A percentile compares a stretch with the other conserved stretches of the same genome.
These are phyloP conservation scores for Fagopyrum tataricum DNA, from an alignment of 148 eudicot species.

Conservation along the genomic window DNA sequence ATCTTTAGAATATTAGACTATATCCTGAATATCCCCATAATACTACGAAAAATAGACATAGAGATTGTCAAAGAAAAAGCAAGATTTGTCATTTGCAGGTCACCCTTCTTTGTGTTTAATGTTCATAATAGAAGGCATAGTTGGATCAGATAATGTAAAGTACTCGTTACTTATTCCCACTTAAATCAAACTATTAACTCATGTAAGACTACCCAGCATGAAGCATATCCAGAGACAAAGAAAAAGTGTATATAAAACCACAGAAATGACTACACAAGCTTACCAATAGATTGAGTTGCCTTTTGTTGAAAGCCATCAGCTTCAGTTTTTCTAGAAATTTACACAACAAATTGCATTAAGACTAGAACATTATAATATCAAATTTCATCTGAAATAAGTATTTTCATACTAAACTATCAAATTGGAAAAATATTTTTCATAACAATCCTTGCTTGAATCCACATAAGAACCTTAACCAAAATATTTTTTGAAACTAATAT, in stretches of 20 bases:
- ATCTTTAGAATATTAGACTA: neutral
- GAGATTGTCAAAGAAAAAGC: neutral
- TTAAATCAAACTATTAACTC: neutral
- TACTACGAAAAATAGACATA: neutral
- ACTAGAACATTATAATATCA: neutral
- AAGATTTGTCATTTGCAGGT: neutral
- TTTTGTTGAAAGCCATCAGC: constrained; percentile 22
- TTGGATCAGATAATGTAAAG: neutral
- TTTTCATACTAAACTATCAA: neutral
- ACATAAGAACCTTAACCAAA: neutral
- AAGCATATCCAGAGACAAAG: neutral
- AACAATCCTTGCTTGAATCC: neutral
- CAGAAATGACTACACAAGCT: constrained; percentile 1
- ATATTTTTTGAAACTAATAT: neutral
- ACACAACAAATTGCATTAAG: neutral
- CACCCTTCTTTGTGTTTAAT: neutral
- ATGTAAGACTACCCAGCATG: neutral
- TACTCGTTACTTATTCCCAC: neutral
- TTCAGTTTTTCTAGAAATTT: constrained; percentile 31
- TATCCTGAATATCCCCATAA: neutral
- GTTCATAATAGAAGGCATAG: neutral
- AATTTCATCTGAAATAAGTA: neutral
- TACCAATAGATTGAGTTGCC: constrained; percentile 30
- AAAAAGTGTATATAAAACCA: neutral
- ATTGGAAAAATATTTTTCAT: neutral